These are phyloP conservation scores for Quercus phellos DNA, from an alignment of 331 rosid genomes.

Conservation along the genomic window DNA sequence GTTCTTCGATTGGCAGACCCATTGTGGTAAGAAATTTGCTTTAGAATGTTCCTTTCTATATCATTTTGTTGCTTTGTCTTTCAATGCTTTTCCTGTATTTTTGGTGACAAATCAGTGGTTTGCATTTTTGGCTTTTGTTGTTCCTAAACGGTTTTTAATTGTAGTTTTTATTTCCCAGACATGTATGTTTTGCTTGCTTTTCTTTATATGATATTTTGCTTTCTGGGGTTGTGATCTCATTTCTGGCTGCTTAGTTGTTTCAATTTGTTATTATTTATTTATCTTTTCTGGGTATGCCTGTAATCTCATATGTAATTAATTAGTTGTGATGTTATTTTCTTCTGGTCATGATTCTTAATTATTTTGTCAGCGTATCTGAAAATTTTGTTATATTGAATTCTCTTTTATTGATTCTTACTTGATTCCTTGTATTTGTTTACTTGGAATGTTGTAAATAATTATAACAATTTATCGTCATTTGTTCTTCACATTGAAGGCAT, in stretches of 20 bases:
- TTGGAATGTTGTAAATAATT: conserved; percentile 13
- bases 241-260: neutral
- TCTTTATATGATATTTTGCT: conserved; percentile 18
- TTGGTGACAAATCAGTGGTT: conserved; percentile 2
- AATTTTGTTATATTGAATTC: neutral
- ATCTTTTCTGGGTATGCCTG: conserved; percentile 8
- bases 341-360: neutral
- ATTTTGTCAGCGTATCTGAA: neutral
- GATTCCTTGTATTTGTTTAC: neutral
- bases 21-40: conserved; percentile 12
- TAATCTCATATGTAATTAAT: conserved; percentile 9
- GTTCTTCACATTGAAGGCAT: neutral
- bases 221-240: neutral
- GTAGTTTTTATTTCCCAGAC: neutral
- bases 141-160: neutral
- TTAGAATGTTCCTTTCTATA: conserved; percentile 2
- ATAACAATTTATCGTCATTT: conserved; percentile 7
- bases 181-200: neutral
- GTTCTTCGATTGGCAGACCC: conserved; percentile 6
- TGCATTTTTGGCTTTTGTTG: conserved; percentile 21
- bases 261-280: neutral
- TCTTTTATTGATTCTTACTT: neutral
- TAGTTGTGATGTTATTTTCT: conserved; percentile 1
- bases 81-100: conserved; percentile 8
- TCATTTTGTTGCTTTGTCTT: neutral